Base-by-base conservation (phyloP, 2,329 filamentous ascomycete species). In the Pseudogymnoascus sp. region DNA sequence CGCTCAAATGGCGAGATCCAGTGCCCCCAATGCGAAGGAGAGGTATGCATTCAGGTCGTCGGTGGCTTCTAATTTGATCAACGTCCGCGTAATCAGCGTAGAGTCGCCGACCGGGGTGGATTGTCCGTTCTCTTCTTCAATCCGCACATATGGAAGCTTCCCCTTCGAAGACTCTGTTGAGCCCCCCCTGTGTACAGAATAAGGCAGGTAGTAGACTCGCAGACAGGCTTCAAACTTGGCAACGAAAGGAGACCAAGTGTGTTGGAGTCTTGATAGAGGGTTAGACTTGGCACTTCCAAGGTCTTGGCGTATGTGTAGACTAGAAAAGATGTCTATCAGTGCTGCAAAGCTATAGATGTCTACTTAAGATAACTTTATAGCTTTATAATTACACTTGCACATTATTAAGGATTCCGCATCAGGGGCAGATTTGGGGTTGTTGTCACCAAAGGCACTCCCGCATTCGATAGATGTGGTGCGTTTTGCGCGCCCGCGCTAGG, bases 381-480 rank as follows among this genome's bases (percentile, higher is more conserved):
- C 3, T 10, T 42, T 16, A 42, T 42, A 40, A 18, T 16, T 16
- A 42, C 7, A n/a, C 39, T 11, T 2, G 7, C 36, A 18, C 4
- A 42, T 16, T 5, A 42, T 42, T 42, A 18, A 42, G 39, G 39
- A 18, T 42, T 42, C 16, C 5, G 39, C 16, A 42, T 42, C 4
- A 21, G 11, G 11, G 40, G 18, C 18, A 1, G 16, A 21, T 42
- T 45, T 4, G 18, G 18, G 40, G 40, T 11, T 10, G 12, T 45
- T 23, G 11, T 23, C 10, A 64, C 67, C 64, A 47, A 68, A 64
- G 16, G 31, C 67, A 65, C 39, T 45, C 18, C 5, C 40, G 18
- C 40, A 23, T 45, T 45, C 5, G 40, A 45, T 45, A 12, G 10
- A 8, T 23, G 40, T 45, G 12, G 23, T n/a, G 1, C 21, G 21